Evolutionary conservation across 768 basidiomycete species (phyloP).

Genomic region (Lyophyllum shimeji): DNA sequence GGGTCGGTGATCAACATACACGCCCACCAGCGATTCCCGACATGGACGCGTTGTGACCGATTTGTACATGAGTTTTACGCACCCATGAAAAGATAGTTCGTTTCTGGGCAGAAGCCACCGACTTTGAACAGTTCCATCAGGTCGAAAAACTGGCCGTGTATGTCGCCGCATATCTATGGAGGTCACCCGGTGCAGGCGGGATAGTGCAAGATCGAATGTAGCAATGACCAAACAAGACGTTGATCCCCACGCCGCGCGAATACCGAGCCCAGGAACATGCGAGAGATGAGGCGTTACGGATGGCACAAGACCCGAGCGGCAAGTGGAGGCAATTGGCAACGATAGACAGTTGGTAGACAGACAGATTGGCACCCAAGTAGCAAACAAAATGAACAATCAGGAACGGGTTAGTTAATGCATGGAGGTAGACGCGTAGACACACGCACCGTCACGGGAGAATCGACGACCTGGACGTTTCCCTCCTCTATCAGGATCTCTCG

Average conservation of each 20-base stretch:
- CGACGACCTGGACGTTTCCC: conserved; percentile 90
- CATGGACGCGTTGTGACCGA: too few species aligned
- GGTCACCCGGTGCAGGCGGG: neutral
- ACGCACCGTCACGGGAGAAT: conserved; percentile 91
- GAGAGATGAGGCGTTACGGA: too few species aligned
- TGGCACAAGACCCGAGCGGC: too few species aligned
- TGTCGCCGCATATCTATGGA: conserved; percentile 85
- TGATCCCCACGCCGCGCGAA: too few species aligned
- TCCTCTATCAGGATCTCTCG: conserved; percentile 97
- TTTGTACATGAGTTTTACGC: too few species aligned
- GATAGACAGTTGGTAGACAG: too few species aligned
- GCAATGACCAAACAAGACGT: too few species aligned
- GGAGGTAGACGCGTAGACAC: conserved; percentile 14
- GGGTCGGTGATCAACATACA: too few species aligned
- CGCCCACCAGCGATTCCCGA: too few species aligned
- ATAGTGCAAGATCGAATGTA: neutral
- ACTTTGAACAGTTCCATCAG: conserved; percentile 94
- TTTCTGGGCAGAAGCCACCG: conserved; percentile 89
- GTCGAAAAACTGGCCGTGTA: conserved; percentile 97
- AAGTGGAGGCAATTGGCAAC: too few species aligned
- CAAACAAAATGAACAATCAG: conserved; percentile 1
- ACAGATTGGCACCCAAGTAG: too few species aligned
- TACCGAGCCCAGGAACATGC: too few species aligned
- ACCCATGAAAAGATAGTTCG: conserved; percentile 98
- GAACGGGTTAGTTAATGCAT: conserved; percentile 3